Evolutionary conservation across 83 land plant species (phyloP).

Genomic region (Diphasiastrum complanatum): DNA sequence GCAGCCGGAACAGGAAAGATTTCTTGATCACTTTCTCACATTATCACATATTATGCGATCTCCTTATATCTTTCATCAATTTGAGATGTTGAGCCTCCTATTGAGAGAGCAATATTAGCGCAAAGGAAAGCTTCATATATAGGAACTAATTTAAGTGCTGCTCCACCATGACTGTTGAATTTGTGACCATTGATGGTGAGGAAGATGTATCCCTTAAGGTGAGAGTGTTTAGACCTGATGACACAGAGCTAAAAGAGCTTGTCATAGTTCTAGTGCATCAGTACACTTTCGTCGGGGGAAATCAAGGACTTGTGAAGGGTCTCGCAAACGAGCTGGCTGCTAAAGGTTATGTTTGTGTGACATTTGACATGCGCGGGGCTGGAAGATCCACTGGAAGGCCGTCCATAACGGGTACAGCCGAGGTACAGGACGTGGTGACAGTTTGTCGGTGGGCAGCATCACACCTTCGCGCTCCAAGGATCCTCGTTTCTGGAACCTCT

Average conservation of each 20-base stretch:
- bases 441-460: constrained; percentile 69
- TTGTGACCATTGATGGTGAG: constrained; percentile 15
- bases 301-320: constrained; percentile 67
- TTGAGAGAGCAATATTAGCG: no score
- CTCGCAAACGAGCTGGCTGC: constrained; percentile 52
- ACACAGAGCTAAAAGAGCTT: constrained; percentile 15
- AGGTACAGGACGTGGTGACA: constrained; percentile 71
- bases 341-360: constrained; percentile 48
- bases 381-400: constrained; percentile 72
- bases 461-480: constrained; percentile 34
- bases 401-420: constrained; percentile 72
- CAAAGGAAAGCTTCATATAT: no score
- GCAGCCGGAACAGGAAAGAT: no score
- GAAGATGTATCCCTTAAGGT: constrained; percentile 17
- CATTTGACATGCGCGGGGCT: constrained; percentile 85
- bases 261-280: constrained; percentile 73
- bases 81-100: no score
- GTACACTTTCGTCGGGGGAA: constrained; percentile 70
- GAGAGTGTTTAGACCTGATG: constrained; percentile 17
- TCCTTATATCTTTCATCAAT: no score
- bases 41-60: no score
- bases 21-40: no score
- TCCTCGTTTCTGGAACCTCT: constrained; percentile 78
- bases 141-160: no score
- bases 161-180: no score